Percentiles rank a stretch among this genome's conserved stretches.
Evolutionary conservation across 1,284 basidiomycete genomes (phyloP).

Genomic region (Xerocomus subilludens): DNA sequence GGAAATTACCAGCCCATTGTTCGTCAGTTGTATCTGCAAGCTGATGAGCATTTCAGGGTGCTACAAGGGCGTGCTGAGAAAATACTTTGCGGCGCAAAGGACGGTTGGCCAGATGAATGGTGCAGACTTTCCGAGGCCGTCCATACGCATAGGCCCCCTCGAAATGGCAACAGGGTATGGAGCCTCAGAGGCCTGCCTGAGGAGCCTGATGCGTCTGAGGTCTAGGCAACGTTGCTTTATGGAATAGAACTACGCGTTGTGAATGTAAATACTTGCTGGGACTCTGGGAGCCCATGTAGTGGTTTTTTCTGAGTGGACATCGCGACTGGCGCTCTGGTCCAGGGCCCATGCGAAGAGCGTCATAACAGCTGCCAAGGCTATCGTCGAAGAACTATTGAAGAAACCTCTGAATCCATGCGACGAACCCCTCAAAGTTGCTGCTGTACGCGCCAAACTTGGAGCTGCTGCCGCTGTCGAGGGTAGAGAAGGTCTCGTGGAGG

Average conservation of each 20-base stretch:
- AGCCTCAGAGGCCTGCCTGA: background rate
- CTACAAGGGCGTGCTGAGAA: background rate
- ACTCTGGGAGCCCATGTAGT: too few species aligned
- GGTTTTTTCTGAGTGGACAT: too few species aligned
- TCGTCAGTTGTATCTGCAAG: background rate
- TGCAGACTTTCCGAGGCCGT: background rate
- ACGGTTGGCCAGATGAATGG: background rate
- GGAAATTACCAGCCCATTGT: background rate
- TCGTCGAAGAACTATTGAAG: constrained; percentile 77
- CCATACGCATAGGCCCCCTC: background rate
- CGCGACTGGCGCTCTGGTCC: constrained; percentile 83
- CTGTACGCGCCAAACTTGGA: constrained; percentile 88
- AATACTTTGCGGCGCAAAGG: background rate
- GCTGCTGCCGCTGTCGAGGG: constrained; percentile 77
- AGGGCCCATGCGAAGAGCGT: constrained; percentile 69
- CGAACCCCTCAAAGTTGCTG: constrained; percentile 80
- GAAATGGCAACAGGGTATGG: background rate
- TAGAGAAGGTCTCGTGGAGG: constrained; percentile 73
- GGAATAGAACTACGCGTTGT: too few species aligned
- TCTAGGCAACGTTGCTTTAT: too few species aligned
- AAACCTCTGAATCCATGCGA: constrained; percentile 73
- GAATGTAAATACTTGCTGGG: too few species aligned
- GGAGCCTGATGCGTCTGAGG: too few species aligned
- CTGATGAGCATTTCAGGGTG: background rate
- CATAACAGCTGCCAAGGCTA: constrained; percentile 72